Conservation (phyloP, 129 eudicot genomes). For the Escallonia herrerae region DNA sequence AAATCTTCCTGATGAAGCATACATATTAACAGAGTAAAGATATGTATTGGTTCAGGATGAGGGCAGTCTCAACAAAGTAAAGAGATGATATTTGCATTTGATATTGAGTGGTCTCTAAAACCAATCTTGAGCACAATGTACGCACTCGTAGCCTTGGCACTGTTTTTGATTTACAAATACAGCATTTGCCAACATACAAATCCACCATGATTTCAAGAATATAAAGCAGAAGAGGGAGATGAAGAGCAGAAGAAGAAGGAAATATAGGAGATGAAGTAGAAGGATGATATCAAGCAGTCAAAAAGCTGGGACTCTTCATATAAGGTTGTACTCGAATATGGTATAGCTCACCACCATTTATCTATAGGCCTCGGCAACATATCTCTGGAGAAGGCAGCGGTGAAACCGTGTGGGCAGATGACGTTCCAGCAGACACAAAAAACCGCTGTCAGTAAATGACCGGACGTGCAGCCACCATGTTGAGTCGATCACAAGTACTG, state of each 20-base stretch:
- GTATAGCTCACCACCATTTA: slow-evolving; percentile 5
- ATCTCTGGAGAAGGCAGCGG: background rate
- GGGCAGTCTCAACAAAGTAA: too few relatives aligned
- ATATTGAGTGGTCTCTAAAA: too few relatives aligned
- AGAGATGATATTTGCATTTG: too few relatives aligned
- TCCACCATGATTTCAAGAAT: slow-evolving; percentile 4
- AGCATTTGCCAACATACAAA: slow-evolving; percentile 1
- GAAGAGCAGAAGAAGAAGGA: background rate
- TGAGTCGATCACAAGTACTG: slow-evolving; percentile 50
- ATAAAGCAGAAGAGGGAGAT: background rate
- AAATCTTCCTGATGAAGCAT: too few relatives aligned
- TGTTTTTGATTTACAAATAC: background rate
- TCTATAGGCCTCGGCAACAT: background rate
- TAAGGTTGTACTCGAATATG: background rate
- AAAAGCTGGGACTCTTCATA: slow-evolving; percentile 3
- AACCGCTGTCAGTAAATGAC: background rate
- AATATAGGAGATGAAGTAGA: background rate
- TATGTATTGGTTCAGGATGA: too few relatives aligned
- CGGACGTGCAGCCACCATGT: background rate
- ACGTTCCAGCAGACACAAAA: slow-evolving; percentile 1
- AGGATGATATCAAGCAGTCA: slow-evolving; percentile 3
- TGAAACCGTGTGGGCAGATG: background rate
- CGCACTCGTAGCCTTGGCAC: background rate
- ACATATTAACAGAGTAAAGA: too few relatives aligned
- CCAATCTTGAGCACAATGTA: too few relatives aligned